These are phyloP conservation scores for Byssochlamys sp. DNA, from an alignment of 2,329 filamentous ascomycete genomes.

Conservation along the genomic window DNA sequence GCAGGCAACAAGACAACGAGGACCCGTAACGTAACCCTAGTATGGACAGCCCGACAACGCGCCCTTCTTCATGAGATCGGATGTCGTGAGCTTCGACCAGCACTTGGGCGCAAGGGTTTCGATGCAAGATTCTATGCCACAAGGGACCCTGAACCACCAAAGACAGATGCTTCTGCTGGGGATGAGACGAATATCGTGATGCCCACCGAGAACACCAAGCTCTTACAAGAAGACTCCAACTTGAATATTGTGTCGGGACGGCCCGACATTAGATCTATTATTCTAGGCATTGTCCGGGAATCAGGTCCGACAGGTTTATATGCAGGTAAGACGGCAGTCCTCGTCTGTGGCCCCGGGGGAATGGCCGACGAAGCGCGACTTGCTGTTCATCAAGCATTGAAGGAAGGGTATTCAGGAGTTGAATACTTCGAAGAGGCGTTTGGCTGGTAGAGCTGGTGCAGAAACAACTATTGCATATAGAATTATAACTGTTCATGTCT, in stretches of 20 bases:
- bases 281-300: conserved; percentile 15
- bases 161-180: background rate
- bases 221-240: background rate
- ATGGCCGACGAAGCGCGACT: conserved; percentile 34
- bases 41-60: conserved; percentile 11
- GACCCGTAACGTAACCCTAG: conserved; percentile 8
- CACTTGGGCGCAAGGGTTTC: conserved; percentile 7
- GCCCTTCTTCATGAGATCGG: conserved; percentile 9
- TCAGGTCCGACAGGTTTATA: conserved; percentile 6
- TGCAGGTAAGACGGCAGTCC: conserved; percentile 21
- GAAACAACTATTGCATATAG: background rate
- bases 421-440: conserved; percentile 40
- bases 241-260: conserved; percentile 21
- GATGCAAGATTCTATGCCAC: conserved; percentile 8
- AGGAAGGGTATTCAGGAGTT: conserved; percentile 17
- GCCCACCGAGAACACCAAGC: background rate
- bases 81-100: conserved; percentile 4
- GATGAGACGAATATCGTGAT: background rate
- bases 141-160: background rate
- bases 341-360: conserved; percentile 32
- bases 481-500: background rate
- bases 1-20: background rate
- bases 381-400: conserved; percentile 24
- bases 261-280: conserved; percentile 20
- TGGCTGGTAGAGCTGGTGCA: conserved; percentile 17